phyloP scores from a whole-genome alignment of 75 land plant genomes.

The Isoetes taiwanensis region DNA sequence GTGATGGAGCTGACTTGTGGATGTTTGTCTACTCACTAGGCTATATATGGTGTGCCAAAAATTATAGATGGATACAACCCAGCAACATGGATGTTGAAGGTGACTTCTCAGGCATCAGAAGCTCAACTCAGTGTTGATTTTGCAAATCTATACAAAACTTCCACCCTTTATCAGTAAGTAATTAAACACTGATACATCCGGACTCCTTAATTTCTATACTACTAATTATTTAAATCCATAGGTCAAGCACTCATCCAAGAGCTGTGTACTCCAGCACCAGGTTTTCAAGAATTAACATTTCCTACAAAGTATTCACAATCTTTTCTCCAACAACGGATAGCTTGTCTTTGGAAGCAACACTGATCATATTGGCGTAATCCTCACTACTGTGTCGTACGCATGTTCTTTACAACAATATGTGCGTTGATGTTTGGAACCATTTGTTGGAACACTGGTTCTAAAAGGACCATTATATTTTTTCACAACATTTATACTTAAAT shows the following conservation, averaged over 20 bases:
- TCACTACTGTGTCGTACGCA: conserved; percentile 58
- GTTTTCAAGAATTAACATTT: conserved; percentile 45
- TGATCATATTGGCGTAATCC: conserved; percentile 78
- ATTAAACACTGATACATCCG: no score
- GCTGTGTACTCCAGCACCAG: no score
- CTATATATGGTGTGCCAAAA: no score
- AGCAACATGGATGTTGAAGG: conserved; percentile 1
- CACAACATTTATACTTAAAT: no score
- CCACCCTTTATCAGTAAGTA: background rate
- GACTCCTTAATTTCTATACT: no score
- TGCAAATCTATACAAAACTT: background rate
- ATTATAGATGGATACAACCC: conserved; percentile 5
- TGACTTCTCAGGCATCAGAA: background rate
- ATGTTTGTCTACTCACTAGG: no score
- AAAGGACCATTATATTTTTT: conserved; percentile 33
- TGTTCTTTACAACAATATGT: conserved; percentile 50
- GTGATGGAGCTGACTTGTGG: no score
- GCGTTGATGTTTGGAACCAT: conserved; percentile 70
- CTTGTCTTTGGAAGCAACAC: conserved; percentile 77
- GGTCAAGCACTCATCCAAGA: no score
- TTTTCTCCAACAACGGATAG: conserved; percentile 30
- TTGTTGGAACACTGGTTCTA: conserved; percentile 62
- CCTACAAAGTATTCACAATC: conserved; percentile 46
- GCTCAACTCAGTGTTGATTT: no score
- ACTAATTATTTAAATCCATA: no score